phyloP scores from a whole-genome alignment of 2,329 filamentous ascomycete genomes.

The Trichophyton benhamiae region DNA sequence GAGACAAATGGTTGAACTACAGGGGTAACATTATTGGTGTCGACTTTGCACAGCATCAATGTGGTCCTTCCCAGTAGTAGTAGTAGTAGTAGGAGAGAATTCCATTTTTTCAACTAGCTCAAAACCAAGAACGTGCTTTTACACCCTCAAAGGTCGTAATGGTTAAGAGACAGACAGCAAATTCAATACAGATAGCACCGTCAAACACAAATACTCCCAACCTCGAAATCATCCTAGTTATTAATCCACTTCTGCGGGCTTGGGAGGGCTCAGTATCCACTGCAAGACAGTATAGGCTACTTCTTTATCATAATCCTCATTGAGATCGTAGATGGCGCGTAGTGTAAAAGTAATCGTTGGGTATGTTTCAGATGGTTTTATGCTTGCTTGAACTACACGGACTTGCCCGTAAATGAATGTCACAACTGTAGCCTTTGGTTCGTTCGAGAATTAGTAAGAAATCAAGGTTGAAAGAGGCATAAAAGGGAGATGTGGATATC shows the following conservation, averaged over 20 bases:
- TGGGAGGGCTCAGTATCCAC: conserved; percentile 13
- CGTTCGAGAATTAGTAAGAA: neutral
- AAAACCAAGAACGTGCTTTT: neutral
- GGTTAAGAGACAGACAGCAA: neutral
- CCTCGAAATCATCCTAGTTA: neutral
- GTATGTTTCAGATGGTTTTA: conserved; percentile 7
- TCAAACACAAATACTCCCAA: neutral
- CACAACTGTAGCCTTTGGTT: conserved; percentile 9
- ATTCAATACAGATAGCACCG: neutral
- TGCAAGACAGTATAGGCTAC: conserved; percentile 9
- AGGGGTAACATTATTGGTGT: no score
- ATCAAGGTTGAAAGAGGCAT: neutral
- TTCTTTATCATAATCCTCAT: conserved; percentile 8
- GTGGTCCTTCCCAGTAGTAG: no score
- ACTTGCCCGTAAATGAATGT: conserved; percentile 7
- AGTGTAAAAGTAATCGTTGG: conserved; percentile 9
- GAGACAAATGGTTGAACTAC: no score
- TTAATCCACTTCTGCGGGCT: neutral
- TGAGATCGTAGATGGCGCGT: conserved; percentile 9
- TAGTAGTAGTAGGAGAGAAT: no score
- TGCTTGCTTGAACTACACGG: conserved; percentile 9
- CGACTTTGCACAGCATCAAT: no score
- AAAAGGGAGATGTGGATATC: neutral
- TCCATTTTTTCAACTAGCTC: neutral
- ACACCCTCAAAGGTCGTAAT: neutral